phyloP scores from a whole-genome alignment of 2,329 filamentous ascomycete genomes.

The Stachybotrys chlorohalonatus region DNA sequence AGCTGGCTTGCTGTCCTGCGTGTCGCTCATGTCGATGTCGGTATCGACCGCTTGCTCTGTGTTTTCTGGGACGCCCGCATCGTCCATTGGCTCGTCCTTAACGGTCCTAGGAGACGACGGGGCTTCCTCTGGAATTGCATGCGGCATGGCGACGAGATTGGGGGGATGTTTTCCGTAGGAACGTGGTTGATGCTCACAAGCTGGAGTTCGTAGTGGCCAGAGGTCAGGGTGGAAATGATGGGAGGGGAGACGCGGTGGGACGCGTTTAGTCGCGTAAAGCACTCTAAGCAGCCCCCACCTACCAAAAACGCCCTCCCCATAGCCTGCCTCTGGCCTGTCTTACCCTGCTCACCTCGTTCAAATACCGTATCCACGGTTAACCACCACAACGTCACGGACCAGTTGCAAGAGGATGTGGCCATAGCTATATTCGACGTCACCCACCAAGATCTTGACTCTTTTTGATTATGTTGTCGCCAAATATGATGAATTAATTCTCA shows the following conservation, averaged over 20 bases:
- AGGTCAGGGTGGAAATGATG: background rate
- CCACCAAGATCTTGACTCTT: no score
- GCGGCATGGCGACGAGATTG: constrained; percentile 28
- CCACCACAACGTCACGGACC: no score
- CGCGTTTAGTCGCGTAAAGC: background rate
- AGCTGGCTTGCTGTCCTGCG: constrained; percentile 13
- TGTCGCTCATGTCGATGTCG: constrained; percentile 33
- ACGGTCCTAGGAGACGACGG: constrained; percentile 16
- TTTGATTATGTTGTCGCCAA: no score
- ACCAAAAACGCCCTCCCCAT: no score
- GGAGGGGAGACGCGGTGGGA: background rate
- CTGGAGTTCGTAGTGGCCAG: no score
- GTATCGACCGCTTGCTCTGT: constrained; percentile 10
- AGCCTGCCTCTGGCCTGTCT: no score
- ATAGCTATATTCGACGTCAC: no score
- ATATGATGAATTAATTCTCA: no score
- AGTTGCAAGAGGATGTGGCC: no score
- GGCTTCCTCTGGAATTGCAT: constrained; percentile 28
- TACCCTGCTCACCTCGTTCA: no score
- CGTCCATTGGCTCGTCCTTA: constrained; percentile 25
- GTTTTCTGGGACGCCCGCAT: constrained; percentile 16
- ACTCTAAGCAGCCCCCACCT: background rate
- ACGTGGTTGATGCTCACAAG: background rate
- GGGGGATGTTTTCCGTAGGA: background rate
- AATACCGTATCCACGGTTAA: no score